Conservation (phyloP, 495 filamentous ascomycete species). For the Tirmania nivea region DNA sequence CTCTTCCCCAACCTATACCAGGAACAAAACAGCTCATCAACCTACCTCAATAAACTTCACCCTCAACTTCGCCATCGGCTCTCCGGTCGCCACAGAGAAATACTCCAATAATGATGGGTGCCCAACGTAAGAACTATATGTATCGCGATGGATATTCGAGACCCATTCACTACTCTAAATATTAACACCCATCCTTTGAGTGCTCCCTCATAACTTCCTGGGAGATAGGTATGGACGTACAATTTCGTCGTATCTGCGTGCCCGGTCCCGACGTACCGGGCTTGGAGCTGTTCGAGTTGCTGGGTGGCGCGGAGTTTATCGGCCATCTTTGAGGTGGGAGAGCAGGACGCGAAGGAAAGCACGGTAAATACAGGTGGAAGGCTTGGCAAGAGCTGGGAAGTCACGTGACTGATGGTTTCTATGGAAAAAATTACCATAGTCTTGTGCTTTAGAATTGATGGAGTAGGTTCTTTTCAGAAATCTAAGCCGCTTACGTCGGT, state of each 20-base stretch:
- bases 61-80: conserved; percentile 58
- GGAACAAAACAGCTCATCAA: background rate
- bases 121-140: conserved; percentile 62
- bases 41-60: conserved; percentile 50
- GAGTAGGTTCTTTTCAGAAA: no score
- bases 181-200: background rate
- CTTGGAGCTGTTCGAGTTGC: conserved; percentile 87
- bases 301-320: conserved; percentile 96
- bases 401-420: no score
- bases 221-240: conserved; percentile 1
- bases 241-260: conserved; percentile 91
- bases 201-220: background rate
- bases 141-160: conserved; percentile 74
- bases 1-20: background rate
- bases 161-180: conserved; percentile 49
- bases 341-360: no score
- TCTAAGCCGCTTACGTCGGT: no score
- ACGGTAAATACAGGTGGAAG: no score
- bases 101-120: conserved; percentile 79
- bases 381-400: no score
- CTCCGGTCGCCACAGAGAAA: conserved; percentile 71
- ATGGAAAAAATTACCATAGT: no score
- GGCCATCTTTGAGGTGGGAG: conserved; percentile 29
- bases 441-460: no score
- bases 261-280: conserved; percentile 88